Percentiles rank a stretch among this genome's conserved stretches.
phyloP scores from a whole-genome alignment of 2,329 filamentous ascomycete genomes.

The Pyricularia pennisetigena region DNA sequence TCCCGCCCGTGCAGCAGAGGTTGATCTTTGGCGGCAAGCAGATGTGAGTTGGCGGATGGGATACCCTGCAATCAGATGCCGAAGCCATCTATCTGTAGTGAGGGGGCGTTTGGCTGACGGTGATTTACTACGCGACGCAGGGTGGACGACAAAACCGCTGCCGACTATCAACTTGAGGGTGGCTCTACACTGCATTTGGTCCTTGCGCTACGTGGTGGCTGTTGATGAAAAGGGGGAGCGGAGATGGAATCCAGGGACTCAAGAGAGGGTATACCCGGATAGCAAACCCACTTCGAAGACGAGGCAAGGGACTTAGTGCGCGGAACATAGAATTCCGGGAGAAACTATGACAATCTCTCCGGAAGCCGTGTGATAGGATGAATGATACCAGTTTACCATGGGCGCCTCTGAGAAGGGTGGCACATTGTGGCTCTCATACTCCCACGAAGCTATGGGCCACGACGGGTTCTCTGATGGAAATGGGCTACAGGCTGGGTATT shows the following conservation, averaged over 20 bases:
- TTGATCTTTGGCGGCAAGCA: conserved; percentile 97
- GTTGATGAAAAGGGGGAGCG: background rate
- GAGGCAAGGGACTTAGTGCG: background rate
- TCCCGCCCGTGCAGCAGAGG: conserved; percentile 91
- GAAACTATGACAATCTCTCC: background rate
- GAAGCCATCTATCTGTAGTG: no score
- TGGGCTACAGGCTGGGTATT: background rate
- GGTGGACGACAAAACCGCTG: conserved; percentile 89
- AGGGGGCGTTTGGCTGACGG: background rate
- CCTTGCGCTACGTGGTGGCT: conserved; percentile 74
- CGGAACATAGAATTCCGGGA: background rate
- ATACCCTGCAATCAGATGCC: background rate
- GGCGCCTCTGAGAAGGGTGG: background rate
- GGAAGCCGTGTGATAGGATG: background rate
- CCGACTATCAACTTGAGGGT: conserved; percentile 82
- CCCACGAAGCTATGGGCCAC: background rate
- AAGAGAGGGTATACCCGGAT: background rate
- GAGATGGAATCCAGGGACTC: background rate
- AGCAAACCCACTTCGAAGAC: background rate
- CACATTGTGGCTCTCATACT: background rate
- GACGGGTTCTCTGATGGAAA: background rate
- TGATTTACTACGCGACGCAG: conserved; percentile 33
- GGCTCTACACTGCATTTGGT: conserved; percentile 93
- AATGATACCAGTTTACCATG: background rate
- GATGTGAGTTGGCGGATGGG: conserved; percentile 53